Percentiles rank a stretch among this genome's conserved stretches.
Evolutionary conservation across 2,329 filamentous ascomycete species (phyloP).

Genomic region (Talaromyces funiculosus): DNA sequence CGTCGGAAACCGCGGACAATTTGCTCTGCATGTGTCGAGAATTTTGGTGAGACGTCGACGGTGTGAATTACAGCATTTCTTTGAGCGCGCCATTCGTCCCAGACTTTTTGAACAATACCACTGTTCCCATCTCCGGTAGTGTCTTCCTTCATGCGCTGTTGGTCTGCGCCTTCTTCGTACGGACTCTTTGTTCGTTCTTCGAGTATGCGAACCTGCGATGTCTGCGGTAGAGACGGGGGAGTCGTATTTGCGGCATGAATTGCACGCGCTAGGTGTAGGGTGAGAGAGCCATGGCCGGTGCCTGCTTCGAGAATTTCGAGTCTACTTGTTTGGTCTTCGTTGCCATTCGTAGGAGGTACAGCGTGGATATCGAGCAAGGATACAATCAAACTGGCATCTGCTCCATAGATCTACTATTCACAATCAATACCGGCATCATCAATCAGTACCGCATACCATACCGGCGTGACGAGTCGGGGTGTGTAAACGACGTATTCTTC

Average conservation of each 20-base stretch:
- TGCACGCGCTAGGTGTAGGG: slow-evolving; percentile 67
- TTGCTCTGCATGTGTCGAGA: slow-evolving; percentile 59
- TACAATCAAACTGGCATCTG: slow-evolving; percentile 69
- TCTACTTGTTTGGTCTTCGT: slow-evolving; percentile 29
- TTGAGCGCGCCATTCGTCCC: slow-evolving; percentile 43
- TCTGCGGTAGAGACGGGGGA: slow-evolving; percentile 40
- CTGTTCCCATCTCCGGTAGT: slow-evolving; percentile 8
- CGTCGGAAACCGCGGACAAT: slow-evolving; percentile 62
- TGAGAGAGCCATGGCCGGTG: slow-evolving; percentile 77
- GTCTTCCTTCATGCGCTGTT: slow-evolving; percentile 16
- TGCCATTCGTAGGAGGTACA: slow-evolving; percentile 36
- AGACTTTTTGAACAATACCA: slow-evolving; percentile 29
- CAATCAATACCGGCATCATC: slow-evolving; percentile 17
- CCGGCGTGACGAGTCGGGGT: slow-evolving; percentile 68
- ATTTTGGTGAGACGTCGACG: slow-evolving; percentile 58
- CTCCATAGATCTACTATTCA: slow-evolving; percentile 59
- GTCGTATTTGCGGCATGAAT: slow-evolving; percentile 66
- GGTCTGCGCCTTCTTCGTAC: slow-evolving; percentile 18
- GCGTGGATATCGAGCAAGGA: slow-evolving; percentile 67
- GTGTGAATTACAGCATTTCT: slow-evolving; percentile 69
- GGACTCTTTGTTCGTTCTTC: slow-evolving; percentile 21
- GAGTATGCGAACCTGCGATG: slow-evolving; percentile 28
- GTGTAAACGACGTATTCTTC: slow-evolving; percentile 67
- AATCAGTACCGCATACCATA: slow-evolving; percentile 28
- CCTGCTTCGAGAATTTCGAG: slow-evolving; percentile 78